Evolutionary conservation across 2,329 filamentous ascomycete species (phyloP), one percentile per base, ranked within the genome.

Genomic region (Curvularia hawaiiensis): DNA sequence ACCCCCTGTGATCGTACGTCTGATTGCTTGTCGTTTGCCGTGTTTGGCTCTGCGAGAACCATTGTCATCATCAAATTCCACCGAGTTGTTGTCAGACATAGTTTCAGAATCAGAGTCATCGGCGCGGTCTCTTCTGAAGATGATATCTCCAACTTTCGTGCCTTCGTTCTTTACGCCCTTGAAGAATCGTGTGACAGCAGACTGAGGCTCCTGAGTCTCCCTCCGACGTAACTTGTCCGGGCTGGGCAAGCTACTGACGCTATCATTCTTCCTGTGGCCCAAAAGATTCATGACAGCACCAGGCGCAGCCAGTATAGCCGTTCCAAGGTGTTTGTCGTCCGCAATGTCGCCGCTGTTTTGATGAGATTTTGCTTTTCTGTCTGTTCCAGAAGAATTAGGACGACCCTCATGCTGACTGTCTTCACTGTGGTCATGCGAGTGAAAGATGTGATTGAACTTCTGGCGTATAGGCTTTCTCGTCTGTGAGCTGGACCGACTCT

Each of bases 101-200:
- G 76, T 79, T 2, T 79, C 80, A 47, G 75, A 73, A 46, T 83
- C 80, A 55, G 77, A 79, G 62, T 79, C 77, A 12, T 77, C 73
- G 48, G 64, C 67, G 22, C 75, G 69, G 31, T 89, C 86, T 66
- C 83, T 85, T 63, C 82, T 84, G 74, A 86, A 80, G 22, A 88
- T 83, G 43, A 84, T 79, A 49, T 86, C 85, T 16, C 85, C 84
- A 33, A 88, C 82, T 66, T 84, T 85, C 0, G 84, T 83, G 8
- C 88, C 82, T 66, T 89, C 87, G 59, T 81, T 82, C n/a, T 85
- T 83, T 3, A 96, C 84, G 30, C 88, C 88, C 77, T 92, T 94
- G 77, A 97, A 89, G 47, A 97, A 88, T 7, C 89, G 87, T 41
- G 88, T 85, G 9, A 92, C 81, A 35, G 85, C 86, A 10, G 85